Evolutionary conservation across 257 asterid species (phyloP).

Genomic region (Salvia rosmarinus): DNA sequence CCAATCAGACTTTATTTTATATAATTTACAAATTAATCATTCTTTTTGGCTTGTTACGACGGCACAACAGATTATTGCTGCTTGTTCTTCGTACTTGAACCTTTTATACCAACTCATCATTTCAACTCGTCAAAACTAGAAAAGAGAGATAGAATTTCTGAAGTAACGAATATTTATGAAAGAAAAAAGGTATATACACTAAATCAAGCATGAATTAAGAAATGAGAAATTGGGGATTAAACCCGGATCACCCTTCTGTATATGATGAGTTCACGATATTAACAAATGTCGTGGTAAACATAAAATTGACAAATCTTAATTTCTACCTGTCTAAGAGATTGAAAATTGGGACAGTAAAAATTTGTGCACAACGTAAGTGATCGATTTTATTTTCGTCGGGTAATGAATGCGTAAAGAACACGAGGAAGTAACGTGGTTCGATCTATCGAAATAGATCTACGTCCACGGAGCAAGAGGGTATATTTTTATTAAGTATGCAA

Average conservation of each 20-base stretch:
- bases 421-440: no score
- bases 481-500: no score
- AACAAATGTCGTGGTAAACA: not conserved
- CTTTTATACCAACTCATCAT: not conserved
- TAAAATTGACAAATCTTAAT: not conserved
- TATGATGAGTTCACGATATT: no score
- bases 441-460: no score
- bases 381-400: no score
- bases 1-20: not conserved
- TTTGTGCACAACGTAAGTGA: not conserved
- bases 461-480: no score
- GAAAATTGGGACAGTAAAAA: not conserved
- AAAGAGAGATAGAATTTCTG: not conserved
- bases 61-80: slow-evolving; percentile 29
- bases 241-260: not conserved
- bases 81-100: slow-evolving; percentile 1
- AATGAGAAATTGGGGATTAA: not conserved
- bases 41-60: not conserved
- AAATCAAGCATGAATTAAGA: not conserved
- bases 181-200: not conserved
- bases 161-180: no score
- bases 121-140: slow-evolving; percentile 17
- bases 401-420: no score
- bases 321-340: not conserved
- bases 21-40: not conserved